Conservation (phyloP, 805 yeast species). For the Groenewaldozyma salmanticensis region DNA sequence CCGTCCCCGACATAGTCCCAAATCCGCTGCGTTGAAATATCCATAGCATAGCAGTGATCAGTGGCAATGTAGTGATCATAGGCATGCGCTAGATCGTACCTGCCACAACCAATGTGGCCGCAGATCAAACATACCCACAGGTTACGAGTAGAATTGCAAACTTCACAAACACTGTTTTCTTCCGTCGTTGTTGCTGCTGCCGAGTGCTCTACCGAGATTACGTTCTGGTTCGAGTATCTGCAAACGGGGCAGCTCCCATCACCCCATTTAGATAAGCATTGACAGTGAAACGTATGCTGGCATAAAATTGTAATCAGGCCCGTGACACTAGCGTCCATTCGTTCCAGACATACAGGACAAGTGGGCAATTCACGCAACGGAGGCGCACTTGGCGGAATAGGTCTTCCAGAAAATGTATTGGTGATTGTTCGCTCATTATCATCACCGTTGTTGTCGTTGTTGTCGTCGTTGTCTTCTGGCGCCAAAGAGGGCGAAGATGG, state of each 20-base stretch:
- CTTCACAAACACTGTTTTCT: slow-evolving; percentile 17
- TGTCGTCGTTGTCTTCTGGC: slow-evolving; percentile 1
- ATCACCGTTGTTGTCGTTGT: slow-evolving; percentile 4
- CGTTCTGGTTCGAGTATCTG: slow-evolving; percentile 44
- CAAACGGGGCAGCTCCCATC: slow-evolving; percentile 91
- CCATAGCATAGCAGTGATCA: slow-evolving; percentile 88
- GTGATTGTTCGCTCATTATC: background rate
- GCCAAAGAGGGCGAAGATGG: slow-evolving; percentile 1
- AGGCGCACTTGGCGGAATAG: slow-evolving; percentile 19
- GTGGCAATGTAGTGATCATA: slow-evolving; percentile 68
- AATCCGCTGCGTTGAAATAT: slow-evolving; percentile 68
- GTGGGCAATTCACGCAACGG: slow-evolving; percentile 62
- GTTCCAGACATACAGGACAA: slow-evolving; percentile 85
- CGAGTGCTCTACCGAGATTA: slow-evolving; percentile 4
- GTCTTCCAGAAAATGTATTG: background rate
- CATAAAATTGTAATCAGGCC: slow-evolving; percentile 85
- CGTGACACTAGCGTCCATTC: slow-evolving; percentile 71
- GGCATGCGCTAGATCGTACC: slow-evolving; percentile 81
- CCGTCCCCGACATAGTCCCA: slow-evolving; percentile 94
- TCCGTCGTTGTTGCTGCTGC: slow-evolving; percentile 8
- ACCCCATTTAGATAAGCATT: slow-evolving; percentile 78
- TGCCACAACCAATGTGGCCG: slow-evolving; percentile 86
- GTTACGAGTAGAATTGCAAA: slow-evolving; percentile 50
- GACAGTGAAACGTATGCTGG: slow-evolving; percentile 88
- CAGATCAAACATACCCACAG: slow-evolving; percentile 86